These are phyloP conservation scores for Otatea glauca DNA, from an alignment of 176 grass and related monocot species.

Conservation along the genomic window DNA sequence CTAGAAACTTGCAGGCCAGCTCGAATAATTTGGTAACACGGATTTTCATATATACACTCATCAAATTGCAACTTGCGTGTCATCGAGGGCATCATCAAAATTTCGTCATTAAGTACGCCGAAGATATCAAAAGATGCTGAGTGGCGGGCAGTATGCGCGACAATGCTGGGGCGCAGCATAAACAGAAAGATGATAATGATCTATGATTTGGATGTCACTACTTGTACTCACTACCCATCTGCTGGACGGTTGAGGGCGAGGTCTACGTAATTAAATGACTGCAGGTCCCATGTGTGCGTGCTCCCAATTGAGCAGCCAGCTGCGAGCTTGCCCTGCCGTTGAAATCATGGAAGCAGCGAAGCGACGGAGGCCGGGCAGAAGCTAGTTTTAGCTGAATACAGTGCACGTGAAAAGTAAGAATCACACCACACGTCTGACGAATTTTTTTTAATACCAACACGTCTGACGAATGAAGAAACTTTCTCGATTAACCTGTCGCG, in stretches of 20 bases:
- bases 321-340: conserved; percentile 21
- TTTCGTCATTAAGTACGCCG: background rate
- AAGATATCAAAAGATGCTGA: background rate
- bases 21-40: background rate
- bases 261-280: background rate
- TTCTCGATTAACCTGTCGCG: background rate
- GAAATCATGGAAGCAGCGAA: conserved; percentile 24
- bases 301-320: background rate
- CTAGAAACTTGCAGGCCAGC: no score
- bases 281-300: background rate
- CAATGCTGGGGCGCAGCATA: background rate
- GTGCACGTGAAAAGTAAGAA: background rate
- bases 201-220: background rate
- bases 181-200: background rate
- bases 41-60: background rate
- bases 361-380: background rate
- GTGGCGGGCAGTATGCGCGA: background rate
- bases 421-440: background rate
- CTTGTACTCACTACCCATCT: background rate
- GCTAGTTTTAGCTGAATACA: background rate
- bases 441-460: no score
- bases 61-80: background rate
- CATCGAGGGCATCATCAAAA: background rate
- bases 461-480: no score
- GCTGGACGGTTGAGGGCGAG: background rate